Evolutionary conservation across 352 stramenopile species (phyloP).

Genomic region (Globisporangium yorkense): DNA sequence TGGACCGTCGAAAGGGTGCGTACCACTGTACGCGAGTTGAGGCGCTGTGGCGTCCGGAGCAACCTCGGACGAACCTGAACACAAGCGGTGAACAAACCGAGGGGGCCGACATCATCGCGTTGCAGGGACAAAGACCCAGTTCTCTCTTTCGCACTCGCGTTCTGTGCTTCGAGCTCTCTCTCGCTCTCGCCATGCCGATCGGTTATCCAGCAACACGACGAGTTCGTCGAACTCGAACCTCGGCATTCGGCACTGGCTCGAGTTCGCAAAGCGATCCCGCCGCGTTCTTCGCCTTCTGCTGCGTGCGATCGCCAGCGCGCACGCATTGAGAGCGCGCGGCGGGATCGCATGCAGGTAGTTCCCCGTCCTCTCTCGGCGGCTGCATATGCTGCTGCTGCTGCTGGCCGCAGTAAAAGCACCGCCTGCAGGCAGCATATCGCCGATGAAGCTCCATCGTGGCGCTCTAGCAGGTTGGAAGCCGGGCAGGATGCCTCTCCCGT

Average conservation of each 20-base stretch:
- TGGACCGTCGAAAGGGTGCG: too few species aligned
- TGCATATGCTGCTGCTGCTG: too few species aligned
- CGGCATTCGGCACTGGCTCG: neutral
- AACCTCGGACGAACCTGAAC: too few species aligned
- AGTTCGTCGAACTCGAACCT: neutral
- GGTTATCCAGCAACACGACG: neutral
- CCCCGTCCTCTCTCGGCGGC: neutral
- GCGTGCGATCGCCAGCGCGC: neutral
- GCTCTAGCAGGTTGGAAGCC: neutral
- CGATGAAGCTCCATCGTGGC: too few species aligned
- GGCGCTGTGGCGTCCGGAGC: too few species aligned
- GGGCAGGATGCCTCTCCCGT: neutral
- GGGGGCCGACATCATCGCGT: too few species aligned
- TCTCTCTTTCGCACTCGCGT: too few species aligned
- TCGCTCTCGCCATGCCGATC: neutral
- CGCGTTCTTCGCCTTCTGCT: neutral
- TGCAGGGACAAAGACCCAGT: too few species aligned
- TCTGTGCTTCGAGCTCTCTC: neutral
- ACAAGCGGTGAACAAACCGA: too few species aligned
- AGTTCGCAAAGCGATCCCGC: neutral
- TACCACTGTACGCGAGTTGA: too few species aligned
- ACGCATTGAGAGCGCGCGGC: neutral
- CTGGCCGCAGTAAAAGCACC: neutral
- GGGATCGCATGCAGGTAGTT: too few species aligned
- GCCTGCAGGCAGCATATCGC: neutral